A percentile compares a stretch with the other conserved stretches of the same genome.
phyloP scores from a whole-genome alignment of 148 eudicot species.

The Cornus florida region DNA sequence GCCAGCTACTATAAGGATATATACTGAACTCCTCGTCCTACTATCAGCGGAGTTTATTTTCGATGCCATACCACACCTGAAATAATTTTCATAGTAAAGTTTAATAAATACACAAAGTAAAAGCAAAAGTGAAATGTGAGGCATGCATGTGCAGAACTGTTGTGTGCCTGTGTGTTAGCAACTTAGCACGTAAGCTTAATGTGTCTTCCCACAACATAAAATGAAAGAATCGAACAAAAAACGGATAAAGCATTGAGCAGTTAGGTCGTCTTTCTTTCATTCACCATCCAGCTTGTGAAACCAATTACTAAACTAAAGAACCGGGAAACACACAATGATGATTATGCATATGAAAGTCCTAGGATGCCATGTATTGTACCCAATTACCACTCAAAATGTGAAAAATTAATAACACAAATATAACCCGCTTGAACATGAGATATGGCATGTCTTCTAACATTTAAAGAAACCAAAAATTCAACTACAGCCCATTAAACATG shows the following conservation, averaged over 20 bases:
- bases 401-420: not conserved
- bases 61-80: conserved; percentile 55
- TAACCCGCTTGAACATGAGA: not conserved
- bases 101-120: not conserved
- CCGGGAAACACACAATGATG: not conserved
- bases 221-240: not conserved
- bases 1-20: conserved; percentile 62
- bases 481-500: too few relatives aligned
- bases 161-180: not conserved
- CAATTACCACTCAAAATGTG: not conserved
- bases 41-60: conserved; percentile 39
- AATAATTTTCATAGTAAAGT: not conserved
- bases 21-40: conserved; percentile 56
- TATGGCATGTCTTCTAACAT: too few relatives aligned
- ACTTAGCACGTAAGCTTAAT: not conserved
- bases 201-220: not conserved
- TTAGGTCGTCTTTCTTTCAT: not conserved
- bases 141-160: not conserved
- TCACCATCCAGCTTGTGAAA: not conserved
- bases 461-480: too few relatives aligned
- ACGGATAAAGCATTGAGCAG: not conserved
- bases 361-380: not conserved
- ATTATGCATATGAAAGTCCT: not conserved
- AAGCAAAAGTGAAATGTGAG: not conserved
- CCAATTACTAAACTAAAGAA: not conserved